phyloP scores from a whole-genome alignment of 345 rosid genomes.

The Euphorbia peplus region DNA sequence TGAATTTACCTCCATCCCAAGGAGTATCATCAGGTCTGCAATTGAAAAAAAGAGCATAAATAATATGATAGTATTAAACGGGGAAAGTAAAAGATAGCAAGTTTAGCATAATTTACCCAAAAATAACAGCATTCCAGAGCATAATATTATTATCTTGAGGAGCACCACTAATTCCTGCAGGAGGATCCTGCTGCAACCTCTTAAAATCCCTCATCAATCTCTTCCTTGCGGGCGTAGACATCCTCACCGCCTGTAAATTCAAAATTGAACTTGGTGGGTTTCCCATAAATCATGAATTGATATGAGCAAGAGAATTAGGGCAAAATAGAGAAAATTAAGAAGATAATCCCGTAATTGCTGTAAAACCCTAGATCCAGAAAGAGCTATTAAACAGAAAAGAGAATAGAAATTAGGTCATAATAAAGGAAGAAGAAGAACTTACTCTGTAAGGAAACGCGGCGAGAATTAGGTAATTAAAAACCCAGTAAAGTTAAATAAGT shows the following conservation, averaged over 20 bases:
- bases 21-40: conserved; percentile 77
- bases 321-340: not conserved
- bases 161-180: conserved; percentile 36
- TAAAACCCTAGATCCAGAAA: conserved; percentile 12
- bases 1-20: conserved; percentile 72
- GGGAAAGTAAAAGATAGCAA: conserved; percentile 5
- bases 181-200: conserved; percentile 40
- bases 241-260: conserved; percentile 7
- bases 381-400: not conserved
- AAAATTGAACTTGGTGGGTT: not conserved
- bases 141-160: conserved; percentile 34
- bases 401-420: not conserved
- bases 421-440: not conserved
- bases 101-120: conserved; percentile 16
- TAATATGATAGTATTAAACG: not conserved
- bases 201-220: conserved; percentile 38
- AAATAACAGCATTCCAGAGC: conserved; percentile 37
- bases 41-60: conserved; percentile 17
- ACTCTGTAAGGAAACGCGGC: conserved; percentile 10
- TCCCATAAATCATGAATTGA: not conserved
- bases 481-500: not conserved
- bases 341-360: not conserved
- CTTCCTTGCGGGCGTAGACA: conserved; percentile 37
- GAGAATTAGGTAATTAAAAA: not conserved
- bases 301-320: not conserved